A percentile compares a stretch with the other conserved stretches of the same genome.
phyloP scores from a whole-genome alignment of 2,329 filamentous ascomycete species.

The Dichotomopilus funicola region DNA sequence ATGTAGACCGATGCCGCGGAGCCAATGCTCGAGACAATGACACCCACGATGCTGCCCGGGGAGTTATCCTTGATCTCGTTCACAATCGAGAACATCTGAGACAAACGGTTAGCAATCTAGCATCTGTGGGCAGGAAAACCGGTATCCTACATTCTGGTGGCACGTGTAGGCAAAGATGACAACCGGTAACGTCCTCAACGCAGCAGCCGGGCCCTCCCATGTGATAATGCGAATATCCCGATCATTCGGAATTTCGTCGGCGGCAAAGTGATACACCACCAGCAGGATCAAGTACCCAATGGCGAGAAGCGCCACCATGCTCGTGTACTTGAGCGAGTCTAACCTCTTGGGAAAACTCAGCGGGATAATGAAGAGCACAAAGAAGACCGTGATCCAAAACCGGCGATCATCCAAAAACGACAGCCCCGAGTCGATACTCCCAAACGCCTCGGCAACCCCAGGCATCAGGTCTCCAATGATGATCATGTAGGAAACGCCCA shows the following conservation, averaged over 20 bases:
- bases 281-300: constrained; percentile 92
- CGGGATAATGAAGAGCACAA: constrained; percentile 94
- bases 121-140: neutral
- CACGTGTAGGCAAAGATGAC: constrained; percentile 99
- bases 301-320: constrained; percentile 79
- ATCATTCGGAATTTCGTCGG: constrained; percentile 67
- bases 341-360: constrained; percentile 84
- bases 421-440: constrained; percentile 52
- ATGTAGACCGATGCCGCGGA: constrained; percentile 82
- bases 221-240: constrained; percentile 66
- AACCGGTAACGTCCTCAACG: constrained; percentile 81
- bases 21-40: constrained; percentile 79
- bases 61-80: constrained; percentile 90
- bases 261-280: constrained; percentile 85
- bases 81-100: constrained; percentile 93
- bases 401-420: constrained; percentile 80
- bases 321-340: constrained; percentile 96
- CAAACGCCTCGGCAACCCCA: constrained; percentile 79
- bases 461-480: constrained; percentile 99
- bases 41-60: constrained; percentile 65
- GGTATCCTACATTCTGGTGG: constrained; percentile 75
- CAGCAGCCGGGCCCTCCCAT: constrained; percentile 72
- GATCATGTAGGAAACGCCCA: constrained; percentile 94
- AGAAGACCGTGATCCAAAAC: constrained; percentile 98
- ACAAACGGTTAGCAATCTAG: constrained; percentile 29